Base-by-base conservation (phyloP, 2,329 filamentous ascomycete genomes). In the Paecilomyces sp. region DNA sequence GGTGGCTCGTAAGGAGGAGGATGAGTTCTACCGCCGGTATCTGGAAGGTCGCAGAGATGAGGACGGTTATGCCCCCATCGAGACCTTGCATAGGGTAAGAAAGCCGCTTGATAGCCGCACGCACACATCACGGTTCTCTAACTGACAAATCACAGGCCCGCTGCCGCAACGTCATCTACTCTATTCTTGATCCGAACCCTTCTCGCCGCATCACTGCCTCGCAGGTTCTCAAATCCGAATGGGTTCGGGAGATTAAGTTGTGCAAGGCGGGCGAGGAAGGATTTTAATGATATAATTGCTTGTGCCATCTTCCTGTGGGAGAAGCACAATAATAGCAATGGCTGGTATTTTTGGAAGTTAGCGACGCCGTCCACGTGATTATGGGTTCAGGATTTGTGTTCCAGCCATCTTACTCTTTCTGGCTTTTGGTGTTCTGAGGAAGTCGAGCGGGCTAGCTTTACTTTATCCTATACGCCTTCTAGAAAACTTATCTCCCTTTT, bases 151-250 rank as follows among this genome's bases (percentile, higher is more conserved):
- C 31, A 11, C 63, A 97, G 93, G 92, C 92, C 67, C 91, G 93
- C 68, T 99, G 94, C 77, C 90, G 94, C 63, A 99, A 99, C 69
- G 94, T 99, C 69, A 97, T 99, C 72, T 99, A 99, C 79, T 97
- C 92, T 24, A 96, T 99, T 65, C 84, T 99, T 54, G 94, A 99
- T 71, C 94, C 94, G 31, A 97, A 96, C 73, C 92, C 94, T 28
- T 85, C 85, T 60, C 89, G 94, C 64, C 91, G 94, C 67, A 93
- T 99, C 73, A 97, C 92, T 31, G 93, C 94, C 60, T 93, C 92
- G 50, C 94, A 99, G 78, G 91, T 97, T 60, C 86, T 99, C 70
- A 96, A 96, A 77, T 97, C 93, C 3, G 94, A 99, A 80, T 99
- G 94, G 94, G 92, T 94, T 66, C 90, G 94, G 67, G 93, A 97